A percentile compares a stretch with the other conserved stretches of the same genome.
Evolutionary conservation across 2,329 filamentous ascomycete genomes (phyloP).

Genomic region (Cordyceps cicadae): DNA sequence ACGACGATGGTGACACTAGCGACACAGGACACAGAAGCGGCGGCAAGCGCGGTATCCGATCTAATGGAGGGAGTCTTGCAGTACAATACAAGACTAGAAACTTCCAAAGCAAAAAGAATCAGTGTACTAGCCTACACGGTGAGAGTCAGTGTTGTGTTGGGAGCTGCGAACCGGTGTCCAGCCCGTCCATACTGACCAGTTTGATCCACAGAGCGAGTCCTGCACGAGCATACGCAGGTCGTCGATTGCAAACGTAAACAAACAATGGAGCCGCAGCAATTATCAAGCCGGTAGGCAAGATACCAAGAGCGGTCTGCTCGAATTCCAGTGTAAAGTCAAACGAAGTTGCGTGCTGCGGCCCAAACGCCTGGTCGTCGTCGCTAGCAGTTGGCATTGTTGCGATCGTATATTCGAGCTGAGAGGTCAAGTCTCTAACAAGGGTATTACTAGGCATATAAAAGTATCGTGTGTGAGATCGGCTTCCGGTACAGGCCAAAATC

Average conservation of each 20-base stretch:
- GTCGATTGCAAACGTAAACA: background rate
- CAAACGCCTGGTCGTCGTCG: background rate
- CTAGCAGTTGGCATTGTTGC: too few relatives aligned
- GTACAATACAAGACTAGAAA: background rate
- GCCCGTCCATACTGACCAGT: background rate
- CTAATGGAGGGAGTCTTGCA: background rate
- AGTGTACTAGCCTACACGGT: background rate
- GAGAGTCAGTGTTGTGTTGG: background rate
- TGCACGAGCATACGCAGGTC: background rate
- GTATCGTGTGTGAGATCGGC: too few relatives aligned
- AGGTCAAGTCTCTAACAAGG: too few relatives aligned
- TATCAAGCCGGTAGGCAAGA: background rate
- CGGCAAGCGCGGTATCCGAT: background rate
- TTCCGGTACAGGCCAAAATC: too few relatives aligned
- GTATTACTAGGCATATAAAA: too few relatives aligned
- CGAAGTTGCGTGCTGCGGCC: background rate
- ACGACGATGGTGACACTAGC: background rate
- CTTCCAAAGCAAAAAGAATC: background rate
- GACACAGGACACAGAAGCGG: background rate
- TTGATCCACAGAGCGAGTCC: background rate
- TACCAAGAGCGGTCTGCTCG: background rate
- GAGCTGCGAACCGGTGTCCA: background rate
- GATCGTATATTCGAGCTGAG: too few relatives aligned
- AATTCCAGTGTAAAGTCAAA: background rate
- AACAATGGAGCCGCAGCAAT: background rate